A percentile compares a stretch with the other conserved stretches of the same genome.
Conservation (phyloP, 345 rosid species). For the Moricandia arvensis region DNA sequence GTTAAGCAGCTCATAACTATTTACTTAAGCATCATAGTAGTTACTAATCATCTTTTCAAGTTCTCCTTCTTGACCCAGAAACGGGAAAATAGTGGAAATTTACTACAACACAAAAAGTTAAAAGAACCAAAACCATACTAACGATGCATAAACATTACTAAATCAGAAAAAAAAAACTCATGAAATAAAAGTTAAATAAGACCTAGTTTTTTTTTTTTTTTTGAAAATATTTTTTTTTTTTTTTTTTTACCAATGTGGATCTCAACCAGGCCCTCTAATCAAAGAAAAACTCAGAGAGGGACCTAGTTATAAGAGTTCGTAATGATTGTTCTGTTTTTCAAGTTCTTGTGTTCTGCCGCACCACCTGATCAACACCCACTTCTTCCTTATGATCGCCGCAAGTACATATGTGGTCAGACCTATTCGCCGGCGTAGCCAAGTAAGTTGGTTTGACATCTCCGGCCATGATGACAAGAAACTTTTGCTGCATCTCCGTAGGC, state of each 20-base stretch:
- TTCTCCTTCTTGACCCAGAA: not conserved
- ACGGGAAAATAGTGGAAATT: not conserved
- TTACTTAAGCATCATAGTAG: not conserved
- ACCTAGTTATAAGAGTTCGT: not conserved
- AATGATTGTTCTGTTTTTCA: not conserved
- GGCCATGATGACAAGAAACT: slow-evolving; percentile 81
- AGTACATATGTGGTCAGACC: slow-evolving; percentile 39
- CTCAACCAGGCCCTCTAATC: too few relatives aligned
- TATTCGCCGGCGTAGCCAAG: slow-evolving; percentile 60
- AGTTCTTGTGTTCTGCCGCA: slow-evolving; percentile 3
- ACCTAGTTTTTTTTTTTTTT: too few relatives aligned
- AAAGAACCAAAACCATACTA: not conserved
- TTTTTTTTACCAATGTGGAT: too few relatives aligned
- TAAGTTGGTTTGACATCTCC: slow-evolving; percentile 66
- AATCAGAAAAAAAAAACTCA: not conserved
- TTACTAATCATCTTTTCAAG: not conserved
- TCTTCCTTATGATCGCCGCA: slow-evolving; percentile 31
- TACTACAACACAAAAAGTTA: not conserved
- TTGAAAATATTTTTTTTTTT: too few relatives aligned
- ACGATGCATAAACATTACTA: not conserved
- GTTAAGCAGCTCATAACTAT: not conserved
- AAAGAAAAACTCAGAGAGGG: too few relatives aligned
- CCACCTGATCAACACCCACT: slow-evolving; percentile 19
- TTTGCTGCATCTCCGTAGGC: slow-evolving; percentile 45
- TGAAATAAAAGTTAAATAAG: not conserved